Base-by-base conservation (phyloP, 2,329 filamentous ascomycete species). In the Monilinia laxa region DNA sequence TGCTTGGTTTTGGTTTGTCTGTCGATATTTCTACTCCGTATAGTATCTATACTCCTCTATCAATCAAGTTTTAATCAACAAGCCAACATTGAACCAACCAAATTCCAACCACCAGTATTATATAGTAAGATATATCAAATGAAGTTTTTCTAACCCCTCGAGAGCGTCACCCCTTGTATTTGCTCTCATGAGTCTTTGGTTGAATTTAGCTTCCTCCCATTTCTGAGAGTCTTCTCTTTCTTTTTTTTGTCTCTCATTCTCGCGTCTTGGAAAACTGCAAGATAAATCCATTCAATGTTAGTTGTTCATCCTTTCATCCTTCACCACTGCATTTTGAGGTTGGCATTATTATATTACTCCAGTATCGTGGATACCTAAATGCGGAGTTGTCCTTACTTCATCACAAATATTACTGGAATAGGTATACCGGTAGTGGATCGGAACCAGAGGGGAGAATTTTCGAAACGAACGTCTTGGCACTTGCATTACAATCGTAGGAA, bases 391-490 rank as follows among this genome's bases (percentile, higher is more conserved):
- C 51, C 28, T 3, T 25, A 35, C 31, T 35, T 6, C 7, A 51
- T 51, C 45, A 38, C 58, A 28, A 51, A 14, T 38, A 38, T 62
- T 38, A 51, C 58, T 51, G 25, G 3, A 62, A 25, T 51, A 62
- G 58, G 58, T 23, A 62, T 38, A 10, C 58, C 58, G 45, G 58
- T 51, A 25, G 58, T 62, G 45, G 58, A 62, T 51, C 58, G 51
- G n/a, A 62, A 59, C 20, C 6, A 49, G 57, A 49, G 57, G 57
- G 42, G 42, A 23, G 42, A 35, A 35, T 6, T 35, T 35, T 35
- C 31, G 31, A 35, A 35, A 7, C 4, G 12, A 18, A 56, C 40
- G 16, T 35, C 31, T 35, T 35, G 31, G 31, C 31, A 35, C 25
- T 23, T 49, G 28, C 55, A 42, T 42, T 18, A 18, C 20, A 38